Conservation (phyloP, 2,329 filamentous ascomycete genomes). For the Diaporthe longicolla region DNA sequence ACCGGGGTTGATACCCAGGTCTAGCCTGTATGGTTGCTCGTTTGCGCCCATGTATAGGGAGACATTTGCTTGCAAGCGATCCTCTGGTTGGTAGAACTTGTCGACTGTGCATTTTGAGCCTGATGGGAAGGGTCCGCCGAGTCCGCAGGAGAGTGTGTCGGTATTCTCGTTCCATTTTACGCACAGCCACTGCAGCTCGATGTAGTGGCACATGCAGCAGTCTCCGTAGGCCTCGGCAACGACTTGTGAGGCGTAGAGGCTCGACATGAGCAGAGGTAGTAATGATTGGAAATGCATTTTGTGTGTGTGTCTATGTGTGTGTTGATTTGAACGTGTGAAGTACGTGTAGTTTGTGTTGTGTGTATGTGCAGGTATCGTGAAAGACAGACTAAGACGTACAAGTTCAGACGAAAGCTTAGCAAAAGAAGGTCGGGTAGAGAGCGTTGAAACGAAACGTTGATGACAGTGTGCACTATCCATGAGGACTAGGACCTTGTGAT, state of each 20-base stretch:
- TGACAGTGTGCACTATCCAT: neutral
- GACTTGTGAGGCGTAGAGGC: constrained; percentile 13
- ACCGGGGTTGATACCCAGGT: constrained; percentile 6
- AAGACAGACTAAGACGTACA: constrained; percentile 14
- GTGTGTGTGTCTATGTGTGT: neutral
- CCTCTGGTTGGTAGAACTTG: constrained; percentile 20
- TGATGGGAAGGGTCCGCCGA: neutral
- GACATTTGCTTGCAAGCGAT: constrained; percentile 17
- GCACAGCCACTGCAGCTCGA: constrained; percentile 20
- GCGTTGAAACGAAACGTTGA: constrained; percentile 20
- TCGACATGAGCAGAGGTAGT: constrained; percentile 9
- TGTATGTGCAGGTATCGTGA: neutral
- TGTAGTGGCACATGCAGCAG: constrained; percentile 21
- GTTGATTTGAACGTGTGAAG: neutral
- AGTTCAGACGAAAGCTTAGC: constrained; percentile 18
- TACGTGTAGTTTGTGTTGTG: neutral
- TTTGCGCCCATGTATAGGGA: constrained; percentile 5
- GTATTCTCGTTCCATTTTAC: constrained; percentile 24
- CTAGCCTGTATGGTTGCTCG: constrained; percentile 8
- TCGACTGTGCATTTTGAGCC: constrained; percentile 29
- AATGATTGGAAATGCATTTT: constrained; percentile 18
- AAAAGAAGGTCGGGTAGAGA: constrained; percentile 24
- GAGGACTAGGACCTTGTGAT: neutral
- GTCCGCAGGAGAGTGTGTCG: constrained; percentile 13
- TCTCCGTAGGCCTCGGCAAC: neutral